Percentiles rank a stretch among this genome's conserved stretches.
These are phyloP conservation scores for Cadophora sp. DNA, from an alignment of 2,329 filamentous ascomycete species.

Conservation along the genomic window DNA sequence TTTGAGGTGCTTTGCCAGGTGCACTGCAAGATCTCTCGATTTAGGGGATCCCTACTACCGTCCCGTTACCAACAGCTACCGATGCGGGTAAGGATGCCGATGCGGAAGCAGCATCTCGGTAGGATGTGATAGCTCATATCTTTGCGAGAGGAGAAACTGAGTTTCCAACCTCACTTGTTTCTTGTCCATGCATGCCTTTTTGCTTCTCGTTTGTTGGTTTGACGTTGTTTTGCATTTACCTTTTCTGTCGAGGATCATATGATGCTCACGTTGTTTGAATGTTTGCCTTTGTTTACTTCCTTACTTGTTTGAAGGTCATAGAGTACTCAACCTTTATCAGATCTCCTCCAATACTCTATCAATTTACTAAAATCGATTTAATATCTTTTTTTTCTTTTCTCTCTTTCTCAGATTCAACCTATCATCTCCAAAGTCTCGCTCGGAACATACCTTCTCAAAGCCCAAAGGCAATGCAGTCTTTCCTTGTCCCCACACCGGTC, in stretches of 20 bases:
- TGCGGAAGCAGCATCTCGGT: slow-evolving; percentile 6
- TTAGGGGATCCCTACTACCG: background rate
- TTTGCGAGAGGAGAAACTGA: background rate
- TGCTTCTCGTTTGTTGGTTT: background rate
- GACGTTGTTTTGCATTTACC: background rate
- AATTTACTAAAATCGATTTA: background rate
- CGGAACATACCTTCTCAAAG: background rate
- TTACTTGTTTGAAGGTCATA: background rate
- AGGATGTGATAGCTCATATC: slow-evolving; percentile 7
- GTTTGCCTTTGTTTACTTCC: background rate
- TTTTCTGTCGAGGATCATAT: background rate
- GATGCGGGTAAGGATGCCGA: background rate
- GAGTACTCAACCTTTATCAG: background rate
- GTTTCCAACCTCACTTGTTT: background rate
- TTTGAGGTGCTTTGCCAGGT: background rate
- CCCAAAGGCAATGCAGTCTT: background rate
- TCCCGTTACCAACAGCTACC: background rate
- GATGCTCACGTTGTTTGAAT: background rate
- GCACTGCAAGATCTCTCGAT: background rate
- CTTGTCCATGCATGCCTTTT: background rate
- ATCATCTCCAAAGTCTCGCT: background rate
- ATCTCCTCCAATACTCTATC: background rate
- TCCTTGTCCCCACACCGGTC: background rate
- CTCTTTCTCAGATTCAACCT: background rate
- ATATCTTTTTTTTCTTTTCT: background rate